phyloP scores from a whole-genome alignment of 1,139 yeast species.

The Arxiozyma slooffiae region DNA sequence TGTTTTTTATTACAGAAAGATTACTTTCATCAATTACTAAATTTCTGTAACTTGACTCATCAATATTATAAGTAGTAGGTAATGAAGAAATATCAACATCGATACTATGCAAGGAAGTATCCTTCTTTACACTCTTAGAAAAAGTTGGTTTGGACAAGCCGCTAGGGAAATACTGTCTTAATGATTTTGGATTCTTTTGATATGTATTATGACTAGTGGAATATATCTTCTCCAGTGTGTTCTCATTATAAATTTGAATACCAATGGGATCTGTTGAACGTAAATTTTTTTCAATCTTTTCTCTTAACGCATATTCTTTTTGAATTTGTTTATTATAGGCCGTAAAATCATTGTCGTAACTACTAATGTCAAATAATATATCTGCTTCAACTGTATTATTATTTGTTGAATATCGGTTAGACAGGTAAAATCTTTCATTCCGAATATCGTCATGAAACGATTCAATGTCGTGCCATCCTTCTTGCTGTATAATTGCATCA shows the following conservation, averaged over 20 bases:
- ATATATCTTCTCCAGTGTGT: constrained; percentile 11
- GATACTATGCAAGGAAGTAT: background rate
- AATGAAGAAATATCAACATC: background rate
- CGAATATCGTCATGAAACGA: constrained; percentile 13
- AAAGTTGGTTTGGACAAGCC: constrained; percentile 4
- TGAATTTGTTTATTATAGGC: constrained; percentile 17
- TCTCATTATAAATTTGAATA: constrained; percentile 16
- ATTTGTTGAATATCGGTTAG: constrained; percentile 13
- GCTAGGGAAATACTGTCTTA: constrained; percentile 11
- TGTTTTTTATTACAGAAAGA: constrained; percentile 1
- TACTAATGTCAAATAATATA: constrained; percentile 1
- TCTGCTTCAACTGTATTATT: background rate
- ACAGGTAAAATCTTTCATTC: constrained; percentile 18
- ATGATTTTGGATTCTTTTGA: background rate
- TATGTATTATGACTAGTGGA: constrained; percentile 5
- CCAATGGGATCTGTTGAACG: constrained; percentile 11
- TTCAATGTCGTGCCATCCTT: constrained; percentile 15
- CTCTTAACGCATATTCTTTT: constrained; percentile 20
- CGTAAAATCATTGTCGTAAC: constrained; percentile 14
- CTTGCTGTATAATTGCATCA: constrained; percentile 16
- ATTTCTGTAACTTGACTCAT: constrained; percentile 17
- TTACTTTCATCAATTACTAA: constrained; percentile 17
- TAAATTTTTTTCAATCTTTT: constrained; percentile 18
- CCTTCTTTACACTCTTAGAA: background rate
- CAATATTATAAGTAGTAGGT: constrained; percentile 16